These are phyloP conservation scores for Penicillium sp. DNA, from an alignment of 2,329 filamentous ascomycete genomes.

Conservation along the genomic window DNA sequence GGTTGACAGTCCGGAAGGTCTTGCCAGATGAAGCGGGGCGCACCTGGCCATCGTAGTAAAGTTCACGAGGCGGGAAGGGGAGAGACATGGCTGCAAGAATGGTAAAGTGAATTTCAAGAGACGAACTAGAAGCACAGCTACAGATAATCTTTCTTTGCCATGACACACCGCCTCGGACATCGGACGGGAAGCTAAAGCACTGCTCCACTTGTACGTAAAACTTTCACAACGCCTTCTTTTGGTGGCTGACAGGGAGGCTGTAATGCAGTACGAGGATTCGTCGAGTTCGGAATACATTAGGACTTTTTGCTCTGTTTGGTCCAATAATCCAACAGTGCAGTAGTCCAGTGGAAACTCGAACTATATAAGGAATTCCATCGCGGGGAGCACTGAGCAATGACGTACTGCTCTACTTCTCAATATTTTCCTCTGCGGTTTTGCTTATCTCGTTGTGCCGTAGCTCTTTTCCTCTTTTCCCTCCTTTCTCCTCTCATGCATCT, in stretches of 20 bases:
- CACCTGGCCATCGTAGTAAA: slow-evolving; percentile 69
- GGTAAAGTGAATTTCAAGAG: background rate
- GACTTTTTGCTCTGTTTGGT: background rate
- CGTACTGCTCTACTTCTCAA: background rate
- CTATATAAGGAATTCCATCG: background rate
- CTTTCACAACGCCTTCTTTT: background rate
- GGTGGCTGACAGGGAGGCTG: background rate
- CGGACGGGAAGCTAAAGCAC: background rate
- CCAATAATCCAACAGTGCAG: background rate
- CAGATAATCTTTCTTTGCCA: slow-evolving; percentile 2
- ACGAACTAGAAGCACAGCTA: background rate
- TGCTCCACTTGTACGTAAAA: background rate
- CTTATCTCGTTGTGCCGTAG: background rate
- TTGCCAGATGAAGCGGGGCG: slow-evolving; percentile 57
- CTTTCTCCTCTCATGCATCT: background rate
- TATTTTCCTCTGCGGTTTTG: background rate
- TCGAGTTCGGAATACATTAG: background rate
- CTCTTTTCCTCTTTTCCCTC: background rate
- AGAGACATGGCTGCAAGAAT: slow-evolving; percentile 25
- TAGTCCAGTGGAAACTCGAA: background rate
- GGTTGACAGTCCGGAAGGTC: slow-evolving; percentile 69
- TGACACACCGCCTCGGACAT: background rate
- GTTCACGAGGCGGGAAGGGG: slow-evolving; percentile 54
- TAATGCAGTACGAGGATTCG: background rate
- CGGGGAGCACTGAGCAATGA: background rate